Conservation (phyloP, 768 basidiomycete species). For the Krasilnikovozyma curviuscula region DNA sequence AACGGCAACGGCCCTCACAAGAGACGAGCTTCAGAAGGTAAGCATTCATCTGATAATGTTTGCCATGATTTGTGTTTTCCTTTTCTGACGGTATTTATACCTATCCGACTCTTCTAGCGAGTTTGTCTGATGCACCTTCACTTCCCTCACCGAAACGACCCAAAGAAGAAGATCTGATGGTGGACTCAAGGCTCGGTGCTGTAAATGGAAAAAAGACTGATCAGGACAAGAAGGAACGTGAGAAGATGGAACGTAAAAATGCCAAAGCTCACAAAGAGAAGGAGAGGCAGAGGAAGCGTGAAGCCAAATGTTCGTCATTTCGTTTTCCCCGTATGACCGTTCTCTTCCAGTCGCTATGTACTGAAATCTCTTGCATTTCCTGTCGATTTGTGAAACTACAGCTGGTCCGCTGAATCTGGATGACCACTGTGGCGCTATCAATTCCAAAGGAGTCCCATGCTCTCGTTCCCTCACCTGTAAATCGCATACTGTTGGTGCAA, state of each 20-base stretch:
- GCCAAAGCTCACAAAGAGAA: constrained; percentile 54
- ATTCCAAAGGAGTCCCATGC: constrained; percentile 80
- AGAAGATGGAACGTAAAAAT: constrained; percentile 41
- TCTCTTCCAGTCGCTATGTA: not conserved
- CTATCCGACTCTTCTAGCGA: not conserved
- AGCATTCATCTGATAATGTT: too few relatives aligned
- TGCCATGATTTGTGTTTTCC: not conserved
- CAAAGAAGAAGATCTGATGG: constrained; percentile 4
- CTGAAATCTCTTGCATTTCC: not conserved
- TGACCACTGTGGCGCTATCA: constrained; percentile 89
- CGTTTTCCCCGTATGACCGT: not conserved
- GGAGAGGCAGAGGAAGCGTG: constrained; percentile 53
- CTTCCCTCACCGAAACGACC: constrained; percentile 37
- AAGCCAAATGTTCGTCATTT: constrained; percentile 33
- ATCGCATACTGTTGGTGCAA: constrained; percentile 91
- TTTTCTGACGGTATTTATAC: constrained; percentile 29
- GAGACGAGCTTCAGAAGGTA: constrained; percentile 18
- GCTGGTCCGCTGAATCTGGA: constrained; percentile 53
- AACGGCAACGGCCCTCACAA: too few relatives aligned
- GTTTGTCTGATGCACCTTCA: constrained; percentile 12
- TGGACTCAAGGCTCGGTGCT: constrained; percentile 7
- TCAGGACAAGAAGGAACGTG: constrained; percentile 51
- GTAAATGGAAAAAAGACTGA: constrained; percentile 39
- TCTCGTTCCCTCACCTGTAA: constrained; percentile 94
- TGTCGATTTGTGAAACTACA: constrained; percentile 1